phyloP scores from a whole-genome alignment of 2,329 filamentous ascomycete species.

The Phaeosphaeriaceae sp. region DNA sequence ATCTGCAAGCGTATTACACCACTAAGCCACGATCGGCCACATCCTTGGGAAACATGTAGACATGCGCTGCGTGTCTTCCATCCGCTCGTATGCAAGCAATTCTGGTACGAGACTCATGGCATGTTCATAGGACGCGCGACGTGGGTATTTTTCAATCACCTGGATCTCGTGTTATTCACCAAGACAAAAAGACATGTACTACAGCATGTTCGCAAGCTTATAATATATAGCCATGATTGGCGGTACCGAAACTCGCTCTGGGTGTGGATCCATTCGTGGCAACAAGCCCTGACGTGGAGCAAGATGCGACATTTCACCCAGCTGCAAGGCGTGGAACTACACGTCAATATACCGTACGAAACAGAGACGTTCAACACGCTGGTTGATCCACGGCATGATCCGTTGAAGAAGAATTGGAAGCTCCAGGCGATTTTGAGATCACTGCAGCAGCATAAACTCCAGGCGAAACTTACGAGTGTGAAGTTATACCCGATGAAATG shows the following conservation, averaged over 20 bases:
- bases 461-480: not conserved
- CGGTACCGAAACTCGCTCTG: not conserved
- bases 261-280: not conserved
- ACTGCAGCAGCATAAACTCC: not conserved
- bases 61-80: not conserved
- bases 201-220: not conserved
- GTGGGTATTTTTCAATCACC: not conserved
- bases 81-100: not conserved
- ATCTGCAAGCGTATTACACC: not conserved
- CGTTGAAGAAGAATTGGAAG: not conserved
- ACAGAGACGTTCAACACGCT: not conserved
- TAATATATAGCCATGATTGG: not conserved
- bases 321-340: not conserved
- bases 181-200: not conserved
- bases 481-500: not conserved
- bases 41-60: not conserved
- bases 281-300: not conserved
- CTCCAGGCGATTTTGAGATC: not conserved
- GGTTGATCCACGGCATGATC: not conserved
- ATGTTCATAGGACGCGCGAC: not conserved
- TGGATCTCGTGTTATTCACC: not conserved
- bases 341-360: not conserved
- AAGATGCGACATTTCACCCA: not conserved
- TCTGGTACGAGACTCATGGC: not conserved
- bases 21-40: not conserved